Base-by-base conservation (phyloP, 2,329 filamentous ascomycete genomes). In the Talaromyces albobiverticillius region DNA sequence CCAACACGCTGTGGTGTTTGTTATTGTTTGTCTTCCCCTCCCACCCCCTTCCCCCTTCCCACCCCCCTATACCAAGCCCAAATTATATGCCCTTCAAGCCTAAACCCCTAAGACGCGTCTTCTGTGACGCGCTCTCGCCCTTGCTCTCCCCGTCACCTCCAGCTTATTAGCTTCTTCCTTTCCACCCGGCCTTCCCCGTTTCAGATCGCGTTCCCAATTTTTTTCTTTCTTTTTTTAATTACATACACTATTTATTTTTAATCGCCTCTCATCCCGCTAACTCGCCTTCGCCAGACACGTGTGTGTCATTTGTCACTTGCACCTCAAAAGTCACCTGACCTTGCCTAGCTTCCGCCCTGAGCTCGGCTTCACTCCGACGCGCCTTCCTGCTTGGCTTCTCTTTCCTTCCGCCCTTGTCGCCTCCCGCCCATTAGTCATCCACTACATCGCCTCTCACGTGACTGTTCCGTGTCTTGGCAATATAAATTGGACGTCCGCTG, bases 401-500 rank as follows among this genome's bases (percentile, higher is more conserved):
- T 43, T 16, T 43, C 38, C 53, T 57, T 57, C 43, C 57, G 46
- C 46, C 47, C 22, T 54, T 50, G 34, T 52, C 40, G 49, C 51
- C 50, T 48, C 41, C 50, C 40, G 42, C 31, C 42, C 41, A 46
- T 64, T 59, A 67, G 60, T 66, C 64, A 64, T 18, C 36, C 16
- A 9, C 38, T 26, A 49, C 32, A 51, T 61, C 57, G 61, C 61
- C 64, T 56, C 60, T 52, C 72, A 75, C 72, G 72, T 74, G 71
- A 74, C 59, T 31, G 9, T 1, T 23, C 40, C 40, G 18, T 56
- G 60, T 71, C 71, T 74, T 75, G 72, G 72, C 72, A 65, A 64
- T 71, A 74, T 75, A 74, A 73, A 74, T 65, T 62, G 0, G 25
- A 23, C 23, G 32, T n/a, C 25, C 13, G 64, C 51, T 53, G 60